Percentiles rank a stretch among this genome's conserved stretches.
Conservation (phyloP, 441 rosid genomes). For the Rhodomyrtus psidioides region DNA sequence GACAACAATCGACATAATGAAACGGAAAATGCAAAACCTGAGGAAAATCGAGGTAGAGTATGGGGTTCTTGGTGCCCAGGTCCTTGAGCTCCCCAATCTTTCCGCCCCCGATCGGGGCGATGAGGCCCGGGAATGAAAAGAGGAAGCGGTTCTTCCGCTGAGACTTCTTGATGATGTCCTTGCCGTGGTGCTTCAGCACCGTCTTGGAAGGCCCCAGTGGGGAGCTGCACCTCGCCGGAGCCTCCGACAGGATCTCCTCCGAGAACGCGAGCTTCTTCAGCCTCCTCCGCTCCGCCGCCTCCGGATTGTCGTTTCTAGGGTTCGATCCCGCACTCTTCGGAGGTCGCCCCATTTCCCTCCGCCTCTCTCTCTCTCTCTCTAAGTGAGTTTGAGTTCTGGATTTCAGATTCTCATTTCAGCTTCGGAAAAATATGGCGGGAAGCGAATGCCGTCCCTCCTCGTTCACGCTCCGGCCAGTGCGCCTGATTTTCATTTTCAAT, state of each 20-base stretch:
- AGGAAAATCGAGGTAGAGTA: conserved; percentile 80
- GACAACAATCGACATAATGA: neutral
- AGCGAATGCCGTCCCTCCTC: neutral
- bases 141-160: conserved; percentile 80
- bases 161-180: conserved; percentile 68
- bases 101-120: conserved; percentile 68
- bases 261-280: conserved; percentile 48
- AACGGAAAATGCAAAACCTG: conserved; percentile 34
- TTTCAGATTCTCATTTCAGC: neutral
- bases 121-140: conserved; percentile 85
- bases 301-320: neutral
- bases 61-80: conserved; percentile 70
- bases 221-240: conserved; percentile 30
- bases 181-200: conserved; percentile 68
- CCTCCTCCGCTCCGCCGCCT: conserved; percentile 33
- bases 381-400: neutral
- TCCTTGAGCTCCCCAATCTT: conserved; percentile 83
- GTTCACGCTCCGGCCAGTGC: neutral
- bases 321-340: conserved; percentile 1
- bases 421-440: conserved; percentile 1
- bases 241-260: conserved; percentile 35
- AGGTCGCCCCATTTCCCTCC: conserved; percentile 6
- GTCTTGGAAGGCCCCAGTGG: conserved; percentile 52
- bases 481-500: neutral
- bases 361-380: neutral